Percentiles rank a stretch among this genome's conserved stretches.
Conservation (phyloP, 768 basidiomycete genomes). For the Suillus placidus region DNA sequence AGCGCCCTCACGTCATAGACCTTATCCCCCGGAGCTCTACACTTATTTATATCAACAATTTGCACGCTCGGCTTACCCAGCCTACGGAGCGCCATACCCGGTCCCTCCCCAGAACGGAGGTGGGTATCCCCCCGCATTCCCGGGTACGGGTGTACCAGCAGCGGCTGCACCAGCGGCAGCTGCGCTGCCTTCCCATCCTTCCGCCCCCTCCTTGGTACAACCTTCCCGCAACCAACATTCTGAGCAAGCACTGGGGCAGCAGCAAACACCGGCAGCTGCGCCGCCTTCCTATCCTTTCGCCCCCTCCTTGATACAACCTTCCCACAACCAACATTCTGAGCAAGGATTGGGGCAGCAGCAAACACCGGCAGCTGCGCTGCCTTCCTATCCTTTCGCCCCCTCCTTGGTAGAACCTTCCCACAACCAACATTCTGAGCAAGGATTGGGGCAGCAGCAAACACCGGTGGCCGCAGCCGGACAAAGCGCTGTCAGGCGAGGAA, state of each 20-base stretch:
- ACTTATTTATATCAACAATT: not conserved
- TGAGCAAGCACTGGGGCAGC: not conserved
- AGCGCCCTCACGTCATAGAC: not conserved
- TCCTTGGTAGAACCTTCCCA: not conserved
- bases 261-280: no score
- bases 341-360: not conserved
- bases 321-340: no score
- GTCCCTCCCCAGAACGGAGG: not conserved
- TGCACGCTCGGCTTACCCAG: not conserved
- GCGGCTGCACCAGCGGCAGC: not conserved
- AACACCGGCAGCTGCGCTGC: not conserved
- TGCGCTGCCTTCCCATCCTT: not conserved
- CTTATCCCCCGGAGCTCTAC: not conserved
- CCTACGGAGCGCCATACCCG: not conserved
- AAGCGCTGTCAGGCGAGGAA: not conserved
- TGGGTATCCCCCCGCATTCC: not conserved
- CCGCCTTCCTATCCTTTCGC: not conserved
- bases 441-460: not conserved
- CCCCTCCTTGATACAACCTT: not conserved
- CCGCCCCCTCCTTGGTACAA: not conserved
- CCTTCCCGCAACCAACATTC: not conserved
- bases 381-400: not conserved
- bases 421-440: not conserved
- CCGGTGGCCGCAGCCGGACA: not conserved
- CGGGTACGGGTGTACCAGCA: not conserved